Base-by-base conservation (phyloP, 1,284 basidiomycete genomes). In the Heliocybe sulcata region DNA sequence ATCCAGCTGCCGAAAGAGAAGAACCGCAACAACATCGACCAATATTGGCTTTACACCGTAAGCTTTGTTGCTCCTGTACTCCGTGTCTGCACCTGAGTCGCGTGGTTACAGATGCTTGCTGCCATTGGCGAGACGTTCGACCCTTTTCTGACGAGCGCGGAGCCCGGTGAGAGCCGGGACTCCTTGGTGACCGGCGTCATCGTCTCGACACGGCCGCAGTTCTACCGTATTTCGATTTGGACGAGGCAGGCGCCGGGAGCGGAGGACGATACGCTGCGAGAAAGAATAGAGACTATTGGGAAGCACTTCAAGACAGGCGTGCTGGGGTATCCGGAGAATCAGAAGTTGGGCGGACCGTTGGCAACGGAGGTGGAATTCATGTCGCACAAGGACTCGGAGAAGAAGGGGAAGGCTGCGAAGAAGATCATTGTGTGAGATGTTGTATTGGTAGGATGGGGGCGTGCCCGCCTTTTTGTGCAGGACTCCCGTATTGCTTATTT, bases 1-100 rank as follows among this genome's bases (percentile, higher is more conserved):
- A 94, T 99, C 60, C 97, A 99, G 72, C 76, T 99, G 29, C 96
- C 97, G 26, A 89, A 92, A 67, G 96, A 98, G 63, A 98, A 98
- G 79, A 94, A 90, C 67, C 81, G 90, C 55, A 68, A 63, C 31
- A 74, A 83, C 50, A 90, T 99, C 54, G 96, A 99, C 72, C 90
- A 87, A 68, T 92, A 95, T 85, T 99, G 97, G 96, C 82, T 99
- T 51, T 95, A 95, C 76, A 98, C 96, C 42, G 94, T 95, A 67
- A 59, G 82, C 72, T 22, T 19, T 27, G 19, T 23, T 53, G 11
- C 52, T 27, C 9, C n/a, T 19, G 20, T 8, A 25, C 12, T 49
- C 26, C 31, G 26, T 9, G 12, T 22, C 12, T 42, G 19, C 19
- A 16, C 22, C 49, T 57, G 26, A 47, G 3, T 9, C 29, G 22